These are phyloP conservation scores for Marasmius tenuissimus DNA, from an alignment of 1,284 basidiomycete genomes.

Conservation along the genomic window DNA sequence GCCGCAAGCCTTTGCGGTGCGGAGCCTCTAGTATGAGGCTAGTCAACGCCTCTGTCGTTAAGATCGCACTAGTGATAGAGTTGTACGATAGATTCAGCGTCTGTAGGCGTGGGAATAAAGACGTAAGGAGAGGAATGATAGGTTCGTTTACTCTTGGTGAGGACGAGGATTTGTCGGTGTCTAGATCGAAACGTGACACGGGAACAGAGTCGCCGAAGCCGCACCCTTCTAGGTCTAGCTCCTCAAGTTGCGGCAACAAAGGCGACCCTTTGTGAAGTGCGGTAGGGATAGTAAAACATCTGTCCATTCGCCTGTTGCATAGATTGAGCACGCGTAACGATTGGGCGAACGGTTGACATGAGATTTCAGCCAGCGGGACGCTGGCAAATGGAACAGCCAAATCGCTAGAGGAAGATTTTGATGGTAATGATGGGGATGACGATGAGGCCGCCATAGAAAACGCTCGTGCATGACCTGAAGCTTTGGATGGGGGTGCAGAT, in stretches of 20 bases:
- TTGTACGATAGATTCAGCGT: slow-evolving; percentile 78
- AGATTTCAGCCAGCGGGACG: slow-evolving; percentile 62
- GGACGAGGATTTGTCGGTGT: slow-evolving; percentile 18
- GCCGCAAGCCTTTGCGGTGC: slow-evolving; percentile 54
- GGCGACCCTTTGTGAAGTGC: slow-evolving; percentile 30
- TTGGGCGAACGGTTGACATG: slow-evolving; percentile 57
- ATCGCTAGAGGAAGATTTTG: slow-evolving; percentile 38
- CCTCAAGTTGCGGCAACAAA: slow-evolving; percentile 65
- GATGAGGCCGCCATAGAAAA: slow-evolving; percentile 51
- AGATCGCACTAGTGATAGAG: slow-evolving; percentile 49
- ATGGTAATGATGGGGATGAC: slow-evolving; percentile 25
- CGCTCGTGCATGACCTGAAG: slow-evolving; percentile 50
- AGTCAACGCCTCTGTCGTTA: slow-evolving; percentile 46
- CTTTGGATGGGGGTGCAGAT: slow-evolving; percentile 52
- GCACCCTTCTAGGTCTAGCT: slow-evolving; percentile 71
- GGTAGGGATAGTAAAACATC: slow-evolving; percentile 55
- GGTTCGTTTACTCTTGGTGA: slow-evolving; percentile 46
- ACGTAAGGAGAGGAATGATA: slow-evolving; percentile 55
- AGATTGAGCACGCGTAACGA: slow-evolving; percentile 62
- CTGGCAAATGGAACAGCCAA: slow-evolving; percentile 65
- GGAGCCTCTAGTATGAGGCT: slow-evolving; percentile 48
- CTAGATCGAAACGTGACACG: slow-evolving; percentile 32
- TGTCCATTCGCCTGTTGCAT: slow-evolving; percentile 64
- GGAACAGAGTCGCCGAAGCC: slow-evolving; percentile 57
- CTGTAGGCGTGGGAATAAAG: slow-evolving; percentile 66